Base-by-base conservation (phyloP, 2,329 filamentous ascomycete species). In the Aspergillus flavus region DNA sequence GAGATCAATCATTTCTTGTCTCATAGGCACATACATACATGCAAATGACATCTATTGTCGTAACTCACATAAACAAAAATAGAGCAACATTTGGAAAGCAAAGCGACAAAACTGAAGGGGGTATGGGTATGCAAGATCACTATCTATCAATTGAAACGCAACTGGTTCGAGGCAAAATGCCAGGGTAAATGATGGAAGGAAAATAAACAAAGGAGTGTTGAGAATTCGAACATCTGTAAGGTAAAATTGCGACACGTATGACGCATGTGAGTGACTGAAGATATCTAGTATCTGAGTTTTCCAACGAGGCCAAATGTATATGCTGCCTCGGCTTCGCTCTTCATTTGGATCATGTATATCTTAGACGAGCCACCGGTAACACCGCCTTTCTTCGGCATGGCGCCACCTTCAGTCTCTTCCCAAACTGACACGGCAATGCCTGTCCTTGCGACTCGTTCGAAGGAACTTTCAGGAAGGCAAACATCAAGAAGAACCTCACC, bases 351-450 rank as follows among this genome's bases (percentile, higher is more conserved):
- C 88, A 91, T 90, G 73, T 87, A 91, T 12, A 89, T 83, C 65
- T 80, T 84, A 48, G 84, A 85, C 65, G 81, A 82, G 32, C 83
- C 85, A 36, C 82, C 83, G 5, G 87, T 85, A 39, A 89, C 87
- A 30, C 87, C 88, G 4, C 83, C 84, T 58, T 84, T 80, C 34
- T 81, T 81, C 0, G 86, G 83, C 57, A 83, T 77, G 28, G 86
- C 86, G 28, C 86, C 83, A 66, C 86, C 86, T 66, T 89, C 86
- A 56, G 88, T 88, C 69, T 92, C 89, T 75, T 95, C 91, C 88
- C 93, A 95, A 41, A 97, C 90, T 68, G 91, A 94, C 61, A 96
- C 89, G 1, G 95, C 92, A 71, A 97, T 94, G 54, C 94, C 94
- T 39, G 91, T 91, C 68, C 91, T 87, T 6, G 92, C 94, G 64